Percentiles rank a stretch among this genome's conserved stretches.
phyloP scores from a whole-genome alignment of 2,329 filamentous ascomycete species.

The Scedosporium minutisporum region DNA sequence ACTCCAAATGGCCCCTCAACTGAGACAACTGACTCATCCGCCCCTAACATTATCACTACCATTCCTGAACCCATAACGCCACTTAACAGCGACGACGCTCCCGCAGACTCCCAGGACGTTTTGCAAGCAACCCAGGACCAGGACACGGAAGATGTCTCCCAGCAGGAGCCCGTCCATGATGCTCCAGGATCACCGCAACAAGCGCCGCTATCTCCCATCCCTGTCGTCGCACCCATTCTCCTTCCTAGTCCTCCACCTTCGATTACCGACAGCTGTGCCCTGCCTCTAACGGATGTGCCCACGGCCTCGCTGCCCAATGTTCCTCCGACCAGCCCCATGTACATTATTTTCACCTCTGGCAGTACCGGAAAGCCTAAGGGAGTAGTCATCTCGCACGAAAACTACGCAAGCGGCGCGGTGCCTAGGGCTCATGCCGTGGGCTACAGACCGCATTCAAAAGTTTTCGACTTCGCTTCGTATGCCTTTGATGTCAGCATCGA shows the following conservation, averaged over 20 bases:
- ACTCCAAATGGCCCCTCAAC: not conserved
- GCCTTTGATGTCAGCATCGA: slow-evolving; percentile 46
- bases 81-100: not conserved
- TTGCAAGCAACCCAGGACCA: not conserved
- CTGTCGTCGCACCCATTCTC: not conserved
- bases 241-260: not conserved
- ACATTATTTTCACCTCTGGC: slow-evolving; percentile 56
- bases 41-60: not conserved
- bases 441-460: slow-evolving; percentile 29
- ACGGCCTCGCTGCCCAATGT: slow-evolving; percentile 21
- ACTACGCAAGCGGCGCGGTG: slow-evolving; percentile 35
- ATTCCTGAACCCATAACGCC: not conserved
- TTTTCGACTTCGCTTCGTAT: slow-evolving; percentile 41
- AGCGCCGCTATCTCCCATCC: not conserved
- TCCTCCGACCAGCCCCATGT: slow-evolving; percentile 33
- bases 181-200: not conserved
- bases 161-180: not conserved
- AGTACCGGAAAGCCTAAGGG: slow-evolving; percentile 57
- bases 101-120: not conserved
- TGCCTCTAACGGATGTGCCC: not conserved
- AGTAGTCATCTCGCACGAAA: slow-evolving; percentile 41
- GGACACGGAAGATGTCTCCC: too few relatives aligned
- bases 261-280: not conserved
- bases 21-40: not conserved
- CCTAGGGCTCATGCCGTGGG: slow-evolving; percentile 32